Conservation (phyloP, 768 basidiomycete species). For the Boletus coccyginus region DNA sequence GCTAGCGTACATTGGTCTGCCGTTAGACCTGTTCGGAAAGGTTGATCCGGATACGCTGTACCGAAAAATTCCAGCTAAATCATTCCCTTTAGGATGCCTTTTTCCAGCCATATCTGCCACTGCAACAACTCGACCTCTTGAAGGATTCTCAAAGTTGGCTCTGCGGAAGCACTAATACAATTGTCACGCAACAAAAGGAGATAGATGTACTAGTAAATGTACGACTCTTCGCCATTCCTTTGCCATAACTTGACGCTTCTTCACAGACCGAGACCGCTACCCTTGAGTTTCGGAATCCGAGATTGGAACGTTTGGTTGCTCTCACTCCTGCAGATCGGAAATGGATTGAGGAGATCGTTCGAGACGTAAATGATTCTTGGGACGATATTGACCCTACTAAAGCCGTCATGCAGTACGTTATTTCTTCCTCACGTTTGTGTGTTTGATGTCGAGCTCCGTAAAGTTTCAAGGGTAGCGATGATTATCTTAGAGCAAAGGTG, state of each 20-base stretch:
- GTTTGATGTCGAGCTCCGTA: constrained; percentile 1
- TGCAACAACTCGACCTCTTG: constrained; percentile 92
- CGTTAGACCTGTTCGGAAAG: constrained; percentile 90
- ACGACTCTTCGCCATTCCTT: background rate
- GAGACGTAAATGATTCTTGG: constrained; percentile 83
- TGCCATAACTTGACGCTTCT: background rate
- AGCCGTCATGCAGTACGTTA: constrained; percentile 62
- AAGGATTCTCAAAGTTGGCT: constrained; percentile 81
- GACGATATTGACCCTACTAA: constrained; percentile 58
- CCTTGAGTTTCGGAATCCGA: constrained; percentile 85
- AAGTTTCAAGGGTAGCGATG: constrained; percentile 94
- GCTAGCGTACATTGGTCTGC: constrained; percentile 90
- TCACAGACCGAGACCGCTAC: constrained; percentile 77
- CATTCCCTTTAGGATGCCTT: constrained; percentile 66
- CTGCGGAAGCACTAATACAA: constrained; percentile 93
- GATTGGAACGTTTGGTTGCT: constrained; percentile 70
- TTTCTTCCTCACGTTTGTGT: background rate
- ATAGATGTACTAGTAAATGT: constrained; percentile 92
- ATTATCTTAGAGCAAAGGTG: constrained; percentile 87
- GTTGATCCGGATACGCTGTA: constrained; percentile 34
- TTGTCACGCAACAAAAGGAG: constrained; percentile 90
- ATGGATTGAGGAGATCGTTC: constrained; percentile 96
- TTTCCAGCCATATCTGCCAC: constrained; percentile 95
- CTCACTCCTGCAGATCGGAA: constrained; percentile 92
- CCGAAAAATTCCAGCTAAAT: background rate